These are phyloP conservation scores for Rhododendron ferrugineum DNA, from an alignment of 148 eudicot species.

Conservation along the genomic window DNA sequence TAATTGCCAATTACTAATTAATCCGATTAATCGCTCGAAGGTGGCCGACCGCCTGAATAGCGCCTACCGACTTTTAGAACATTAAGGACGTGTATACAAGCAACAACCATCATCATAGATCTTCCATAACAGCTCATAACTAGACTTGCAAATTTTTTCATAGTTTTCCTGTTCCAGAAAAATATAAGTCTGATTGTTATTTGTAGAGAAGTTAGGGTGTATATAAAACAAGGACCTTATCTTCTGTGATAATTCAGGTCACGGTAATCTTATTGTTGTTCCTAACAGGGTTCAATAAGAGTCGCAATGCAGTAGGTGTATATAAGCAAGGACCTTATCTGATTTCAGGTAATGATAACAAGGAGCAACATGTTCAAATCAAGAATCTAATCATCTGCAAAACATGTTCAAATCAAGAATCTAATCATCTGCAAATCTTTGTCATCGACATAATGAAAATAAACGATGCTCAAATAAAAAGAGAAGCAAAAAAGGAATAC, in stretches of 20 bases:
- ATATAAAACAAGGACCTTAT: not conserved
- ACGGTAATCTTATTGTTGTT: not conserved
- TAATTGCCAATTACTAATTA: too few species aligned
- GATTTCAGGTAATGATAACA: not conserved
- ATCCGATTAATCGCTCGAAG: too few species aligned
- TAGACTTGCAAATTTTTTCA: not conserved
- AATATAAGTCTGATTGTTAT: not conserved
- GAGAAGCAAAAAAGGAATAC: not conserved
- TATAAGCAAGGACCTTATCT: not conserved
- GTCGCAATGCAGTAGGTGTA: not conserved
- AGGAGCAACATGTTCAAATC: not conserved
- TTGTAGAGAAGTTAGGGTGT: not conserved
- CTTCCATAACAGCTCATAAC: not conserved
- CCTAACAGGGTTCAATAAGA: not conserved
- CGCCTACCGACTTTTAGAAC: too few species aligned
- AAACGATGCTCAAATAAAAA: not conserved
- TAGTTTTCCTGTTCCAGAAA: not conserved
- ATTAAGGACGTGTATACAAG: not conserved
- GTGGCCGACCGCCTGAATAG: too few species aligned
- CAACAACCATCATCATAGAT: not conserved
- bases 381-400: not conserved
- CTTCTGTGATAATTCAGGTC: not conserved
- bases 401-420: not conserved
- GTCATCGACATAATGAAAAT: not conserved
- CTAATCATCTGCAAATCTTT: not conserved